Evolutionary conservation across 2,329 filamentous ascomycete genomes (phyloP), one percentile per base, ranked within the genome.

Genomic region (Aspergillus sclerotialis): DNA sequence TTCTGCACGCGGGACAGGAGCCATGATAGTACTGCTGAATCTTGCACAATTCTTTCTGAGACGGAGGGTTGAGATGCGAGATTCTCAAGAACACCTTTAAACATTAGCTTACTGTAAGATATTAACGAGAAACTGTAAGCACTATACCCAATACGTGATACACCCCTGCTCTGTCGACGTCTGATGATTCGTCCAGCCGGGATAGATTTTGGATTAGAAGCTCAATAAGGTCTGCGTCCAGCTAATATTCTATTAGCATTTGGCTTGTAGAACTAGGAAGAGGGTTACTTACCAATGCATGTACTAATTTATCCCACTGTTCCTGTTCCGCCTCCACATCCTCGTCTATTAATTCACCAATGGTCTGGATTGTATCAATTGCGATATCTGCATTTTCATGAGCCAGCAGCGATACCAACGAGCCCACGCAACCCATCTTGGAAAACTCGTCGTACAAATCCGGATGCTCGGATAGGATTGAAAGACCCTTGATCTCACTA

Each of bases 301-400:
- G 65, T 0, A 89, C 86, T 7, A 98, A 64, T 1, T 64, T 69
- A 40, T 83, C 77, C 87, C 89, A 95, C 50, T 95, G 80, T 36
- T 77, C 77, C 48, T 88, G 80, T 39, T 82, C 78, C 2, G 84
- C 86, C 27, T 80, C 73, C 2, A 94, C 86, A 53, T 96, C 90
- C 56, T 98, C 89, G 50, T 96, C 92, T 10, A 87, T 93, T 46
- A 96, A 68, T 64, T 98, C 92, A 36, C 78, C 81, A 32, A 98
- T 77, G 30, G 95, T 84, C 64, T 96, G 84, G 32, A 94, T 80
- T 1, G 83, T 85, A 43, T 83, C 85, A 49, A 96, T 94, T 8
- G 92, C 88, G 45, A 98, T 93, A 54, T 98, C 92, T 1, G 89
- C 90, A 58, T 98, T 98, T 51, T 98, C 92, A 58, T 98, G 92